phyloP scores from a whole-genome alignment of 192 early-diverging fungal species.

The Linnemannia hyalina region DNA sequence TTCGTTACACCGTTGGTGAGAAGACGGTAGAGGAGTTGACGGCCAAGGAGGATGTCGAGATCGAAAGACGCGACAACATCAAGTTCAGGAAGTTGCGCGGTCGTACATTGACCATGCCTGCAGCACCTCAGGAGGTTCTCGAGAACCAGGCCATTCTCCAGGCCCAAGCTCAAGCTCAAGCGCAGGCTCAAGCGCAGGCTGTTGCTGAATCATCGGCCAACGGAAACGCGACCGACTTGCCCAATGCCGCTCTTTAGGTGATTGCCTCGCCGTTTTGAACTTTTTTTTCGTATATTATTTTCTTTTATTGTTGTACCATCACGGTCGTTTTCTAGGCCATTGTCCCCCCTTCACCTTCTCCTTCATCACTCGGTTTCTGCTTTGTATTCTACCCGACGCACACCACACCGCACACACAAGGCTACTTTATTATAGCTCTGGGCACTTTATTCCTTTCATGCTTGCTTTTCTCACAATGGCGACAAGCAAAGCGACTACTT shows the following conservation, averaged over 20 bases:
- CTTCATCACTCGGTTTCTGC: neutral
- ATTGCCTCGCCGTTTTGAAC: neutral
- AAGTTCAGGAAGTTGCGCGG: conserved; percentile 52
- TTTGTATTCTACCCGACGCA: conserved; percentile 1
- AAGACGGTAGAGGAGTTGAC: conserved; percentile 53
- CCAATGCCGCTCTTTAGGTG: neutral
- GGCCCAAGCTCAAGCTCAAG: neutral
- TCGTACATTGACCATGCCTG: conserved; percentile 46
- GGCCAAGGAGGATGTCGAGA: conserved; percentile 47
- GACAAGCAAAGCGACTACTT: neutral
- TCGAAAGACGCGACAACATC: conserved; percentile 48
- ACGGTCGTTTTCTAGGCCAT: neutral
- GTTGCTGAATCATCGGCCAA: neutral
- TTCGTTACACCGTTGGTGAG: conserved; percentile 49
- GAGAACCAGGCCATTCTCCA: conserved; percentile 6
- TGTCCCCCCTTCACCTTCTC: neutral
- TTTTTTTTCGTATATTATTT: conserved; percentile 9
- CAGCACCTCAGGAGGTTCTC: conserved; percentile 37
- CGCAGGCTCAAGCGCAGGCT: neutral
- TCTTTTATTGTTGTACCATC: conserved; percentile 8
- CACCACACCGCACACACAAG: neutral
- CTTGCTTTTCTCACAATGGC: too few relatives aligned
- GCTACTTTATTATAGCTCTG: neutral
- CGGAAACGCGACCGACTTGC: neutral
- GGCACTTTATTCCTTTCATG: neutral